phyloP scores from a whole-genome alignment of 768 basidiomycete species.

The Boletus coccyginus region DNA sequence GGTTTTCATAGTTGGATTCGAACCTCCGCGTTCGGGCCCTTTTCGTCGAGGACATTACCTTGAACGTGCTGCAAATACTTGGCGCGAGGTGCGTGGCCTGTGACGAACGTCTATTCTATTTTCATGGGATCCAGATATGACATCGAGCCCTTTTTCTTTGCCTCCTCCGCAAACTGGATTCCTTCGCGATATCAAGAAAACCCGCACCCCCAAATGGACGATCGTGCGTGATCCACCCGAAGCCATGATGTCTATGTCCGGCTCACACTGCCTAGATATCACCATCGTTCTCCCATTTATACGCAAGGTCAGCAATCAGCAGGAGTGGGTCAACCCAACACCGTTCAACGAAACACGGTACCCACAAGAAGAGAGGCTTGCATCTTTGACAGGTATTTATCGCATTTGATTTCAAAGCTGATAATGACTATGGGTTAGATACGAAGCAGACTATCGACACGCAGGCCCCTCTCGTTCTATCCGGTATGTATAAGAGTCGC shows the following conservation, averaged over 20 bases:
- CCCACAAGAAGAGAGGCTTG: slow-evolving; percentile 1
- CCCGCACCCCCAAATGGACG: slow-evolving; percentile 23
- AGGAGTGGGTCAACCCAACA: slow-evolving; percentile 9
- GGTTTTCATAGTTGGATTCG: slow-evolving; percentile 15
- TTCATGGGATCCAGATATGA: slow-evolving; percentile 31
- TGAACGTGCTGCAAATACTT: slow-evolving; percentile 34
- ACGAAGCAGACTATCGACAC: slow-evolving; percentile 31
- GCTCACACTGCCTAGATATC: slow-evolving; percentile 33
- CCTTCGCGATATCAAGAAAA: slow-evolving; percentile 43
- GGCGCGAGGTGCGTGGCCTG: slow-evolving; percentile 33
- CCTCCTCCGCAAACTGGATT: slow-evolving; percentile 42
- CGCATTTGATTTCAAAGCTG: background rate
- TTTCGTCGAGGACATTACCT: slow-evolving; percentile 36
- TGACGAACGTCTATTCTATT: background rate
- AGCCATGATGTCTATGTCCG: background rate
- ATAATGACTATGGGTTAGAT: slow-evolving; percentile 11
- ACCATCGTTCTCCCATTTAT: slow-evolving; percentile 43
- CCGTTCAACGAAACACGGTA: slow-evolving; percentile 13
- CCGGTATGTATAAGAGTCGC: slow-evolving; percentile 7
- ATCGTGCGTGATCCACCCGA: slow-evolving; percentile 34
- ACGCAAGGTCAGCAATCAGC: slow-evolving; percentile 36
- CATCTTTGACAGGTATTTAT: slow-evolving; percentile 16
- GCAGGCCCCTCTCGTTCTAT: slow-evolving; percentile 31
- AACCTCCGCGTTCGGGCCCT: slow-evolving; percentile 31
- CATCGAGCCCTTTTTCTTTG: slow-evolving; percentile 45